Conservation (phyloP, 768 basidiomycete species). For the Crucibulum laeve region DNA sequence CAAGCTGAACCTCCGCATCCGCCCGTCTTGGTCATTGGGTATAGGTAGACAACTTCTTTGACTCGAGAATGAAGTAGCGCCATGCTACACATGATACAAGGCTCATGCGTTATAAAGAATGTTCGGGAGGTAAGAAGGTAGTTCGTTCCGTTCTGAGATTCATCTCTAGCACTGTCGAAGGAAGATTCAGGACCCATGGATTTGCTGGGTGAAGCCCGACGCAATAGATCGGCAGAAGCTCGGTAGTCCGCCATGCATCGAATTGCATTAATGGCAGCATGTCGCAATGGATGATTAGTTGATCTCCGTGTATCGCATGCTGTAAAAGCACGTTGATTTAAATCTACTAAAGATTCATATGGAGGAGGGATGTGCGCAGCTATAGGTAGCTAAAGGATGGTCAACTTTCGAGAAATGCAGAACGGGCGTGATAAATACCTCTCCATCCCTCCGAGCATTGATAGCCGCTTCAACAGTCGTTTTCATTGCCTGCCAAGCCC, state of each 20-base stretch:
- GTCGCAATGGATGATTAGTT: constrained; percentile 73
- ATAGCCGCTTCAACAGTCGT: constrained; percentile 46
- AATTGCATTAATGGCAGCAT: constrained; percentile 77
- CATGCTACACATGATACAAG: constrained; percentile 98
- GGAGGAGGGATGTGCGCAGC: constrained; percentile 66
- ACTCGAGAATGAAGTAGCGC: constrained; percentile 93
- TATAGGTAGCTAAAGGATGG: constrained; percentile 57
- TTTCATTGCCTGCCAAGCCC: constrained; percentile 73
- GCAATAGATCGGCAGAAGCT: constrained; percentile 14
- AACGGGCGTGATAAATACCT: constrained; percentile 54
- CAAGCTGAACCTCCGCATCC: constrained; percentile 79
- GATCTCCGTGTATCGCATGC: constrained; percentile 71
- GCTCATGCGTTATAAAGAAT: constrained; percentile 92
- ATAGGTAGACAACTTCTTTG: constrained; percentile 74
- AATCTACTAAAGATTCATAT: constrained; percentile 24
- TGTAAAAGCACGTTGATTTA: constrained; percentile 32
- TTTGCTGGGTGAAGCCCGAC: not conserved
- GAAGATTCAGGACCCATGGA: constrained; percentile 3
- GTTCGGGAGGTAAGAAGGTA: constrained; percentile 86
- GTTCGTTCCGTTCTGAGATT: constrained; percentile 57
- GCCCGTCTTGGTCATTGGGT: constrained; percentile 73
- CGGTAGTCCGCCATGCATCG: constrained; percentile 59
- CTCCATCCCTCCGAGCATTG: constrained; percentile 42
- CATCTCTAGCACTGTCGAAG: constrained; percentile 12
- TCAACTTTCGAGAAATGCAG: constrained; percentile 1